Conservation (phyloP, 2,329 filamentous ascomycete genomes). For the Lecanicillium sp. region DNA sequence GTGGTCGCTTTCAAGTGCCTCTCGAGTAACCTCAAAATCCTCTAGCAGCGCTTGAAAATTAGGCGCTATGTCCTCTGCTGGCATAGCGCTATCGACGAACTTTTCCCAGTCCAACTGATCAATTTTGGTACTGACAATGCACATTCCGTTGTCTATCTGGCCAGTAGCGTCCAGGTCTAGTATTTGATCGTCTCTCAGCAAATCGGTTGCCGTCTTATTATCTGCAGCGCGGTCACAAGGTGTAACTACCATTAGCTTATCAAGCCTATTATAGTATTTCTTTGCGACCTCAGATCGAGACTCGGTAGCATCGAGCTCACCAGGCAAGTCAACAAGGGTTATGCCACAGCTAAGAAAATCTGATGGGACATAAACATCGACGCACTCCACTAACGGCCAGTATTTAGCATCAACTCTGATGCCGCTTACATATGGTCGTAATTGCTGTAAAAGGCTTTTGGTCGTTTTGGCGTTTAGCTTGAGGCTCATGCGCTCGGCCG, state of each 20-base stretch:
- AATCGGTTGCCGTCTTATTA: slow-evolving; percentile 11
- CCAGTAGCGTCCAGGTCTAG: slow-evolving; percentile 10
- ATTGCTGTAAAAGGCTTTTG: too few species aligned
- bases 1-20: too few species aligned
- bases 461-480: too few species aligned
- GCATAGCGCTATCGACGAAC: slow-evolving; percentile 5
- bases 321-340: slow-evolving; percentile 13
- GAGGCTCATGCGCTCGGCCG: slow-evolving; percentile 2
- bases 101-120: slow-evolving; percentile 9
- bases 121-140: slow-evolving; percentile 10
- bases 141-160: slow-evolving; percentile 5
- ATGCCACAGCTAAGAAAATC: slow-evolving; percentile 10
- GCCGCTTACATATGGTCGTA: slow-evolving; percentile 6
- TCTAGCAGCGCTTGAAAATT: neutral
- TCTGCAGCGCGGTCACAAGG: slow-evolving; percentile 11
- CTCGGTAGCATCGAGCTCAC: slow-evolving; percentile 10
- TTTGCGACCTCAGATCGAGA: slow-evolving; percentile 8
- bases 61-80: slow-evolving; percentile 1
- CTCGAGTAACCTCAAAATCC: neutral
- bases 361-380: slow-evolving; percentile 8
- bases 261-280: slow-evolving; percentile 5
- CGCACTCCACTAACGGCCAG: slow-evolving; percentile 12
- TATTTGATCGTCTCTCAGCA: slow-evolving; percentile 8
- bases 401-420: slow-evolving; percentile 1
- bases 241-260: slow-evolving; percentile 9